These are phyloP conservation scores for Vitis hybrid DNA, from an alignment of 177 flowering plant genomes.

Conservation along the genomic window DNA sequence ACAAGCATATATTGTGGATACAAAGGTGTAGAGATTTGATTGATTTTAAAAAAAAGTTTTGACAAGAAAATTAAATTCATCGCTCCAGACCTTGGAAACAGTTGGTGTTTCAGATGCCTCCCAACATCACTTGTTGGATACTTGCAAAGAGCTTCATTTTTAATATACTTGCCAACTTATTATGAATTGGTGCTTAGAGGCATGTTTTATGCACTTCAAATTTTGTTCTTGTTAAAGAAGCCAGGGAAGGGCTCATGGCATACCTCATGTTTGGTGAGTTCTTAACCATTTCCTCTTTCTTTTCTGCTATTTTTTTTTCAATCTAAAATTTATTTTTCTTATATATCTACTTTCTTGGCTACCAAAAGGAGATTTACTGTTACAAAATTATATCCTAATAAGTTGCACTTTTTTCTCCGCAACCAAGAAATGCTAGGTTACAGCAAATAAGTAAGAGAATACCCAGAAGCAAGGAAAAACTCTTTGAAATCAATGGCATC, in stretches of 20 bases:
- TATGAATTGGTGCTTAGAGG: no score
- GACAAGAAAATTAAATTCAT: no score
- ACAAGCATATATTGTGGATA: no score
- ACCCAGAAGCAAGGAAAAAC: constrained; percentile 85
- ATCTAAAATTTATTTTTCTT: not conserved
- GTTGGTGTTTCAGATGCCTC: no score
- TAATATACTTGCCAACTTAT: no score
- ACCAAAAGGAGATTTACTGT: not conserved
- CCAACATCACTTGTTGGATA: no score
- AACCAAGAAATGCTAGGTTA: constrained; percentile 60
- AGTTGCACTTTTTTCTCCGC: not conserved
- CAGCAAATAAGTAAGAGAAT: constrained; percentile 62
- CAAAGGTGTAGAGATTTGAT: no score
- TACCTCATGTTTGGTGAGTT: constrained; percentile 79
- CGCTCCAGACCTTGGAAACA: no score
- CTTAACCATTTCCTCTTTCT: not conserved
- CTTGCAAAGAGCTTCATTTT: no score
- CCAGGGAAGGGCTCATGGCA: constrained; percentile 64
- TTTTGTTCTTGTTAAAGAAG: constrained; percentile 75
- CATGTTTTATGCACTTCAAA: no score
- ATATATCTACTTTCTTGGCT: no score
- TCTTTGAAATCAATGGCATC: constrained; percentile 80
- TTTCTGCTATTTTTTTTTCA: not conserved
- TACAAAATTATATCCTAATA: not conserved
- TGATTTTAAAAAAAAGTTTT: no score